Percentiles rank a stretch among this genome's conserved stretches.
phyloP scores from a whole-genome alignment of 2,329 filamentous ascomycete genomes.

The Myriosclerotinia duriaeana region DNA sequence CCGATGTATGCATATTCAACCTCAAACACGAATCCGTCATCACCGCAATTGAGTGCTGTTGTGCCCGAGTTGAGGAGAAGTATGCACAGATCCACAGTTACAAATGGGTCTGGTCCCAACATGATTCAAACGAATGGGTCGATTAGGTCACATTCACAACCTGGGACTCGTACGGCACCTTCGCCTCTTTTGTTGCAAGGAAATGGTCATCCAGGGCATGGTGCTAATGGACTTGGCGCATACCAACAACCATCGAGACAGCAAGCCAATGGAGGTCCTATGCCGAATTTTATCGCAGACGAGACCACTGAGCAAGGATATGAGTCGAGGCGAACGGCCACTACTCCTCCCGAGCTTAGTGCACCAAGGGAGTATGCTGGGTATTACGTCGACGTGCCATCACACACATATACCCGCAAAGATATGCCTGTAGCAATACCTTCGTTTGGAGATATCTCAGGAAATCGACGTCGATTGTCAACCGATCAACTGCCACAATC shows the following conservation, averaged over 20 bases:
- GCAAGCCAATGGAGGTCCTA: constrained; percentile 49
- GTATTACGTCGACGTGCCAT: constrained; percentile 39
- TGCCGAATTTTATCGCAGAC: constrained; percentile 58
- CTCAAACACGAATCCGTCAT: constrained; percentile 57
- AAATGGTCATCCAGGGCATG: constrained; percentile 42
- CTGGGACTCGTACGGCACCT: constrained; percentile 49
- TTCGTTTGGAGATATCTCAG: constrained; percentile 38
- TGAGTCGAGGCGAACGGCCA: constrained; percentile 29
- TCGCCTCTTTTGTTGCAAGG: constrained; percentile 41
- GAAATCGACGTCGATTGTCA: constrained; percentile 36
- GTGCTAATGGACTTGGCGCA: constrained; percentile 38
- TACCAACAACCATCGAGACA: constrained; percentile 36
- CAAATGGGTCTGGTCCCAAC: constrained; percentile 49
- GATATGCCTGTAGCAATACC: constrained; percentile 37
- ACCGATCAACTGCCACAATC: constrained; percentile 41
- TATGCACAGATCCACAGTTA: constrained; percentile 53
- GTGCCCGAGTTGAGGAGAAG: constrained; percentile 57
- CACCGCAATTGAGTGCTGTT: constrained; percentile 49
- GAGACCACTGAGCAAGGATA: constrained; percentile 42
- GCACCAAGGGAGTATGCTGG: constrained; percentile 41
- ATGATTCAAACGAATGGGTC: constrained; percentile 51
- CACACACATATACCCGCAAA: constrained; percentile 29
- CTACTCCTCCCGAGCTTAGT: constrained; percentile 35
- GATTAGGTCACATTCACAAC: constrained; percentile 66
- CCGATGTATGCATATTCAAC: constrained; percentile 51